phyloP scores from a whole-genome alignment of 169 alveolate genomes.

The Cyclospora cayetanensis region DNA sequence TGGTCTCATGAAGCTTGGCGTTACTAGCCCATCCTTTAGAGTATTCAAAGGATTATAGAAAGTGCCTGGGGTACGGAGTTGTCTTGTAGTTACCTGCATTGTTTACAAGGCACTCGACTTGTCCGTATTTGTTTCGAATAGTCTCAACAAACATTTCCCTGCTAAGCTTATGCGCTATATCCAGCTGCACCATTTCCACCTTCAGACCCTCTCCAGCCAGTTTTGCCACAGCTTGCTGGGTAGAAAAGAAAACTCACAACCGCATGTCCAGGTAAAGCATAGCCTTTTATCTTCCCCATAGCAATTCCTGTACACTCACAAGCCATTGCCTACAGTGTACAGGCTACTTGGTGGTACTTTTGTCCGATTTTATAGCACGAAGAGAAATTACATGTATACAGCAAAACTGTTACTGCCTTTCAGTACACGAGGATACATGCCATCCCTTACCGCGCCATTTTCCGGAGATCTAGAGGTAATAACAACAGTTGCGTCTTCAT shows the following conservation, averaged over 20 bases:
- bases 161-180: constrained; percentile 29
- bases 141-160: not conserved
- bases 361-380: too few species aligned
- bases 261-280: not conserved
- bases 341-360: too few species aligned
- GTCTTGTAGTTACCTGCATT: constrained; percentile 46
- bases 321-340: too few species aligned
- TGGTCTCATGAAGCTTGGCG: too few species aligned
- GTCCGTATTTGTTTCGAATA: not conserved
- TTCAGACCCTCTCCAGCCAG: not conserved
- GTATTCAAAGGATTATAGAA: too few species aligned
- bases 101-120: constrained; percentile 57
- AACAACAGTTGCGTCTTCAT: not conserved
- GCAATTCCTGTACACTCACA: too few species aligned
- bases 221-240: constrained; percentile 28
- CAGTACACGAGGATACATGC: too few species aligned
- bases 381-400: too few species aligned
- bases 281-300: too few species aligned
- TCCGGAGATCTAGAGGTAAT: not conserved
- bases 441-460: constrained; percentile 59
- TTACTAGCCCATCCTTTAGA: too few species aligned
- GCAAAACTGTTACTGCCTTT: too few species aligned
- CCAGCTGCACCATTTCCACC: constrained; percentile 25
- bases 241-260: not conserved
- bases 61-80: too few species aligned